phyloP scores from a whole-genome alignment of 73 alveolate species.

The Paramecium tetraurelia region DNA sequence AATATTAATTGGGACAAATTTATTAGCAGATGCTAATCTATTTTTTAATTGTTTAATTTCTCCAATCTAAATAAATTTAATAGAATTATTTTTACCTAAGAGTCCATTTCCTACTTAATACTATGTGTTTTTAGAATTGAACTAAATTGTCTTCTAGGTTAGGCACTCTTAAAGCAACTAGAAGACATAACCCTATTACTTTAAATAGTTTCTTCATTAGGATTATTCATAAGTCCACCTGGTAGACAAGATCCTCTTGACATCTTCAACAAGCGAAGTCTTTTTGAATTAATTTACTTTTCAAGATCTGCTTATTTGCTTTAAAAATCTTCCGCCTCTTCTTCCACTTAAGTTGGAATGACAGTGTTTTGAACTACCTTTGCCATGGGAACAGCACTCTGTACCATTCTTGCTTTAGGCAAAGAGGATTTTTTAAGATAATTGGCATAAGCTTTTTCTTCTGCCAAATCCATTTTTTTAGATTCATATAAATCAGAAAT shows the following conservation, averaged over 20 bases:
- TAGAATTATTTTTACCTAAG: neutral
- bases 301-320: neutral
- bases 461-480: neutral
- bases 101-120: neutral
- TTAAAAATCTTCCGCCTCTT: constrained; percentile 31
- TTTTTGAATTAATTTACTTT: neutral
- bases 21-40: constrained; percentile 12
- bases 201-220: neutral
- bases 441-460: neutral
- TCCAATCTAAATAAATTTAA: neutral
- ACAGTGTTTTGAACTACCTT: neutral
- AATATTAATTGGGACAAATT: constrained; percentile 5
- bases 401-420: neutral
- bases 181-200: neutral
- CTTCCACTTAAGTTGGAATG: neutral
- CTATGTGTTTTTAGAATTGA: neutral
- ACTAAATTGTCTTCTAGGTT: neutral
- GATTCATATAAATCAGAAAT: constrained; percentile 4
- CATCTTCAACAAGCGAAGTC: neutral
- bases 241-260: constrained; percentile 22
- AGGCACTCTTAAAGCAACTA: neutral
- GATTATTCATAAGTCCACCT: neutral
- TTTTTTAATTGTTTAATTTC: neutral
- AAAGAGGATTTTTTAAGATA: neutral
- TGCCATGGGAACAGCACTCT: neutral